These are phyloP conservation scores for carrot (Daucus carota) DNA, from an alignment of 129 eudicot species.

Conservation along the genomic window DNA sequence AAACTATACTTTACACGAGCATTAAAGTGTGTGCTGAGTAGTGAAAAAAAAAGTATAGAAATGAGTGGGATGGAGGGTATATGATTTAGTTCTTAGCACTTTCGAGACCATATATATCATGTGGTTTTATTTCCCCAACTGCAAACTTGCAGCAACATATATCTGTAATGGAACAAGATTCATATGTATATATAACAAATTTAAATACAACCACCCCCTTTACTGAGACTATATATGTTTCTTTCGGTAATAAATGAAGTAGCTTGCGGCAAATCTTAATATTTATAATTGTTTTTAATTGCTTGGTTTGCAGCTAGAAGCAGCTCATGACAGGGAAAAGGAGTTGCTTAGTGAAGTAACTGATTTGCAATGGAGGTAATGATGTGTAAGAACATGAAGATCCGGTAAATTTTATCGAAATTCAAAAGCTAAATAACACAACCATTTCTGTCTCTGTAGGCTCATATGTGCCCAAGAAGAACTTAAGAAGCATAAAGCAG, in stretches of 20 bases:
- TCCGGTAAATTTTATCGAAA: neutral
- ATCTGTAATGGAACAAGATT: neutral
- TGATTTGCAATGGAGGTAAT: conserved; percentile 69
- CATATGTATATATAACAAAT: neutral
- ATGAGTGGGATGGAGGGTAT: no score
- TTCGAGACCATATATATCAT: neutral
- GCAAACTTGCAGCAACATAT: neutral
- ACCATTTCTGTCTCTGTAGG: conserved; percentile 26
- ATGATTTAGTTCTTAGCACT: neutral
- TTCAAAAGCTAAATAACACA: neutral
- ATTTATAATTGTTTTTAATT: neutral
- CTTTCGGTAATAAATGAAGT: neutral
- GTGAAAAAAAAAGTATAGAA: no score
- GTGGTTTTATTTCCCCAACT: neutral
- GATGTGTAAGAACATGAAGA: neutral
- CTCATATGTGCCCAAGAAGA: conserved; percentile 65
- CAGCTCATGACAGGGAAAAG: conserved; percentile 64
- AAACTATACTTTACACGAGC: no score
- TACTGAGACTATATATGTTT: neutral
- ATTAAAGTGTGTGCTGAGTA: no score
- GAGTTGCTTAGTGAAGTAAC: conserved; percentile 61
- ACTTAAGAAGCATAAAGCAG: conserved; percentile 67
- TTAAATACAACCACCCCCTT: neutral
- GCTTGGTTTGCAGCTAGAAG: conserved; percentile 46
- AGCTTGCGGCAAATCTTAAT: neutral